Conservation (phyloP, 1,139 yeast species). For the Debaryomyces coudertii region DNA sequence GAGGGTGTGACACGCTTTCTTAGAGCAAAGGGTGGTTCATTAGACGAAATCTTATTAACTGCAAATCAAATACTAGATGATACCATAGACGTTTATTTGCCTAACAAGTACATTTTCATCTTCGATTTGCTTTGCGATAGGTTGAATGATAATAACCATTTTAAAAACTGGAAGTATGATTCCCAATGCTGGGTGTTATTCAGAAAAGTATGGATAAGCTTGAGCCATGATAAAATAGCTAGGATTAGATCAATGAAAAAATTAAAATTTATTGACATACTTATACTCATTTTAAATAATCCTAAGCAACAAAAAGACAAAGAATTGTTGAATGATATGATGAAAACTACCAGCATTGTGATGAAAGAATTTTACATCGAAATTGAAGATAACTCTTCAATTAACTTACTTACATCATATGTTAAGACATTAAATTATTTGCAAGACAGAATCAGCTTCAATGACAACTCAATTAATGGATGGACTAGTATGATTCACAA, state of each 20-base stretch:
- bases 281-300: constrained; percentile 17
- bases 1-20: constrained; percentile 66
- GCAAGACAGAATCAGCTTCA: not conserved
- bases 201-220: constrained; percentile 38
- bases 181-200: constrained; percentile 53
- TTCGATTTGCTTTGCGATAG: constrained; percentile 71
- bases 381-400: constrained; percentile 35
- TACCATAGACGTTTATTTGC: constrained; percentile 52
- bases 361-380: constrained; percentile 30
- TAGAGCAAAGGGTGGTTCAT: constrained; percentile 55
- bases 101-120: constrained; percentile 61
- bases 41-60: constrained; percentile 46
- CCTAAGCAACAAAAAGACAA: not conserved
- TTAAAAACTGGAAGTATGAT: constrained; percentile 45
- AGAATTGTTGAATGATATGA: not conserved
- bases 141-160: constrained; percentile 50
- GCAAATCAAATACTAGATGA: constrained; percentile 47
- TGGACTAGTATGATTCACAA: constrained; percentile 30
- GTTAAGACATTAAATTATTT: constrained; percentile 10
- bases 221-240: constrained; percentile 21
- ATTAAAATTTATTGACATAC: constrained; percentile 26
- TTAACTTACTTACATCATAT: constrained; percentile 24
- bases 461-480: constrained; percentile 1
- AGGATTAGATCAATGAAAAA: constrained; percentile 41
- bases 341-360: constrained; percentile 13